Evolutionary conservation across 1,284 basidiomycete species (phyloP), one percentile per base, ranked within the genome.

Genomic region (Tetrapyrgos nigripes): DNA sequence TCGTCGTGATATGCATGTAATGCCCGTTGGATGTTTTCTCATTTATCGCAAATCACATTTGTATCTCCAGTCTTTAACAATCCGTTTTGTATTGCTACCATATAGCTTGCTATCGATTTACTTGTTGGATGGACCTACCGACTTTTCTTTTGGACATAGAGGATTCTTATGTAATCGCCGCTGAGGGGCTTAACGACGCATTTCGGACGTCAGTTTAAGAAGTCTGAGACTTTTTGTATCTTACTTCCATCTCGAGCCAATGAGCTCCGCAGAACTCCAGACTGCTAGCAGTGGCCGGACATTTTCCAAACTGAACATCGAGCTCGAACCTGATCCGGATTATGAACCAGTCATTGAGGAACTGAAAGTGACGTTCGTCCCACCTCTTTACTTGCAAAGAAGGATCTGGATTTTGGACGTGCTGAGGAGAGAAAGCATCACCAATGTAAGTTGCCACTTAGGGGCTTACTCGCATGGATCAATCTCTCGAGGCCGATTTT

Each of bases 381-480:
- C 92, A n/a, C 84, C 86, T 0, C 78, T 94, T 17, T 83, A 81
- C 63, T 80, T 89, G 21, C 88, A 92, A 66, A 78, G 92, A 44
- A 79, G 88, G 53, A 85, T 87, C 57, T 92, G 89, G 87, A 80
- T 91, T 21, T 76, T 93, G 3, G 82, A 88, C 59, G 73, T 83
- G 21, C 74, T 94, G 45, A 77, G 88, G 31, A 76, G 79, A 29
- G 86, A 92, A 63, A 73, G 73, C 19, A 79, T 91, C 45, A 78
- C 78, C 11, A 78, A 82, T 66, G 92, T 90, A 64, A 63, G 82
- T n/a, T n/a, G n/a, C n/a, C n/a, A n/a, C n/a, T n/a, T n/a, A n/a
- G n/a, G n/a, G n/a, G n/a, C n/a, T n/a, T n/a, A n/a, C n/a, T n/a
- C n/a, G n/a, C n/a, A n/a, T n/a, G n/a, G n/a, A n/a, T n/a, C n/a